phyloP scores from a whole-genome alignment of 1,139 yeast species.

The Yamadazyma pseudoaaseri region DNA sequence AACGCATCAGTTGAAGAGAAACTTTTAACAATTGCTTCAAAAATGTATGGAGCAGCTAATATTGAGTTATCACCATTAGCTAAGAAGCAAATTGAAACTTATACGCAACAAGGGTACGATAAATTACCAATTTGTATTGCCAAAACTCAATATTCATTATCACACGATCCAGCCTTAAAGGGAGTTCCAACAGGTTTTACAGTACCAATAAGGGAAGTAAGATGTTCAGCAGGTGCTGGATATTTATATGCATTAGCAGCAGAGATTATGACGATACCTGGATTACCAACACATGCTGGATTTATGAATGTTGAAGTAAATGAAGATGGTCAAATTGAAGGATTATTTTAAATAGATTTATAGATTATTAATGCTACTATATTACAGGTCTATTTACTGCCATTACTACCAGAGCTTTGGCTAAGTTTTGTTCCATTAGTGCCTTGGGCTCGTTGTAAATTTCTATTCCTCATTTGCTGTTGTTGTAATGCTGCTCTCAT shows the following conservation, averaged over 20 bases:
- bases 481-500: slow-evolving; percentile 46
- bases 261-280: slow-evolving; percentile 82
- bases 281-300: slow-evolving; percentile 79
- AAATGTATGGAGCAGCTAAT: slow-evolving; percentile 74
- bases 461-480: slow-evolving; percentile 19
- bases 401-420: slow-evolving; percentile 9
- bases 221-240: slow-evolving; percentile 82
- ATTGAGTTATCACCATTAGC: slow-evolving; percentile 70
- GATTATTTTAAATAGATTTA: slow-evolving; percentile 49
- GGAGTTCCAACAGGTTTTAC: slow-evolving; percentile 81
- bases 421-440: neutral
- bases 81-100: slow-evolving; percentile 61
- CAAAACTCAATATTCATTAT: slow-evolving; percentile 78
- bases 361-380: slow-evolving; percentile 7
- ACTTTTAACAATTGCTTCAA: slow-evolving; percentile 60
- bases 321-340: slow-evolving; percentile 78
- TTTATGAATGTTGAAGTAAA: slow-evolving; percentile 82
- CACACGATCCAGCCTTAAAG: slow-evolving; percentile 78
- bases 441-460: slow-evolving; percentile 6
- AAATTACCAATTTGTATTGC: slow-evolving; percentile 80
- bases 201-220: slow-evolving; percentile 76
- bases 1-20: slow-evolving; percentile 64
- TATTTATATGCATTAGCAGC: slow-evolving; percentile 81
- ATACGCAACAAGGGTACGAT: slow-evolving; percentile 69
- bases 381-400: slow-evolving; percentile 1